These are phyloP conservation scores for Nymphaea colorata DNA, from an alignment of 164 flowering plant species.

Conservation along the genomic window DNA sequence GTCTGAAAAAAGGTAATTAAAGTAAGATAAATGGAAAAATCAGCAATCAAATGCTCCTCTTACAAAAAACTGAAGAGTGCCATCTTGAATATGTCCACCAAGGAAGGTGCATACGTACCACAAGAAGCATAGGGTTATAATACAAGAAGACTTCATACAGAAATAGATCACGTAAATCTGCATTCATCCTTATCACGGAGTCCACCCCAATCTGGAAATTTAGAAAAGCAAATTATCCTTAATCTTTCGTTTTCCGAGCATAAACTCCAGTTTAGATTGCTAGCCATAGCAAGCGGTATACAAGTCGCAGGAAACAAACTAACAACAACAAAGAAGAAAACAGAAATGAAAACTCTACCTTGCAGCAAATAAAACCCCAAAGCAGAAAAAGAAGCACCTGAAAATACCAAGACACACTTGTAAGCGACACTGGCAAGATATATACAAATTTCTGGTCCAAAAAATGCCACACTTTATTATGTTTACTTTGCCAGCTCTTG, in stretches of 20 bases:
- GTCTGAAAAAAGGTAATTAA: constrained; percentile 35
- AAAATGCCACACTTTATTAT: too few relatives aligned
- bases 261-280: too few relatives aligned
- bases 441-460: too few relatives aligned
- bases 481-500: too few relatives aligned
- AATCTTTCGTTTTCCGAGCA: background rate
- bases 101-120: constrained; percentile 40
- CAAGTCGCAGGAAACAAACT: background rate
- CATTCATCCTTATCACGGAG: constrained; percentile 96
- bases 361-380: constrained; percentile 84
- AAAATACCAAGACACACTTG: constrained; percentile 2
- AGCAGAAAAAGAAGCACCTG: constrained; percentile 72
- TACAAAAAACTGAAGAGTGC: too few relatives aligned
- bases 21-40: background rate
- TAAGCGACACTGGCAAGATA: background rate
- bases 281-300: too few relatives aligned
- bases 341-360: constrained; percentile 37
- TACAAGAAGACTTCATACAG: constrained; percentile 91
- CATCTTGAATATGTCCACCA: too few relatives aligned
- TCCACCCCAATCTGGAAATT: constrained; percentile 80
- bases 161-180: constrained; percentile 71
- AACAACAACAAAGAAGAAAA: background rate
- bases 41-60: background rate
- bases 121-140: constrained; percentile 92
- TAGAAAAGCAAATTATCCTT: background rate